A percentile compares a stretch with the other conserved stretches of the same genome.
phyloP scores from a whole-genome alignment of 768 basidiomycete species.

The Exsudoporus frostii region DNA sequence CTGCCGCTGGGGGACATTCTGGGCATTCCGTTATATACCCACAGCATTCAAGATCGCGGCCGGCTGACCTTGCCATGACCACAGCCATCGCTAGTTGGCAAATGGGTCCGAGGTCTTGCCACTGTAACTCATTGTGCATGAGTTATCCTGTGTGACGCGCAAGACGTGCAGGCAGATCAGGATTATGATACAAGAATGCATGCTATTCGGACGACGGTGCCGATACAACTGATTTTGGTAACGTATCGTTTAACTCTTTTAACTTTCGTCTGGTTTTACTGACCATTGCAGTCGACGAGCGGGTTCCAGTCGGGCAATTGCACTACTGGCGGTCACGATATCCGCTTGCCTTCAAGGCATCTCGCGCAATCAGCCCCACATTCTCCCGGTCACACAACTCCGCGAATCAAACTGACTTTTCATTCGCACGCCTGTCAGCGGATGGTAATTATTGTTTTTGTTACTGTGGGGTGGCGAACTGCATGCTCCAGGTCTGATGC shows the following conservation, averaged over 20 bases:
- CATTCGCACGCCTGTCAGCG: background rate
- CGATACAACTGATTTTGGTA: background rate
- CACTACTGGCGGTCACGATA: background rate
- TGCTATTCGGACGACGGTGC: background rate
- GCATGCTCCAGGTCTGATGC: background rate
- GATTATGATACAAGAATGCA: too few species aligned
- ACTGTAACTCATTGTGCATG: too few species aligned
- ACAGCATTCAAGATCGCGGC: background rate
- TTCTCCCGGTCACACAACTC: background rate
- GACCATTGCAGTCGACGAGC: background rate
- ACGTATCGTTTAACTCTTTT: background rate
- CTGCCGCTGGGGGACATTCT: too few species aligned
- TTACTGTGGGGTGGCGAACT: background rate
- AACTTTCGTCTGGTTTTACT: background rate
- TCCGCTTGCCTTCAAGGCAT: background rate
- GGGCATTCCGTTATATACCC: background rate
- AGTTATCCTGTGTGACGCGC: background rate
- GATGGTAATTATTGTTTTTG: too few species aligned
- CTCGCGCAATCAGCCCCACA: background rate
- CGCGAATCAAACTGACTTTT: too few species aligned
- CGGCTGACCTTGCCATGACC: background rate
- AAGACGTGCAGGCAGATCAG: too few species aligned
- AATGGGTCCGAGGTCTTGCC: background rate
- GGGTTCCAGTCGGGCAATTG: background rate
- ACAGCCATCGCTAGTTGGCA: too few species aligned